Evolutionary conservation across 306 rosid genomes (phyloP).

Genomic region (Castanea sativa): DNA sequence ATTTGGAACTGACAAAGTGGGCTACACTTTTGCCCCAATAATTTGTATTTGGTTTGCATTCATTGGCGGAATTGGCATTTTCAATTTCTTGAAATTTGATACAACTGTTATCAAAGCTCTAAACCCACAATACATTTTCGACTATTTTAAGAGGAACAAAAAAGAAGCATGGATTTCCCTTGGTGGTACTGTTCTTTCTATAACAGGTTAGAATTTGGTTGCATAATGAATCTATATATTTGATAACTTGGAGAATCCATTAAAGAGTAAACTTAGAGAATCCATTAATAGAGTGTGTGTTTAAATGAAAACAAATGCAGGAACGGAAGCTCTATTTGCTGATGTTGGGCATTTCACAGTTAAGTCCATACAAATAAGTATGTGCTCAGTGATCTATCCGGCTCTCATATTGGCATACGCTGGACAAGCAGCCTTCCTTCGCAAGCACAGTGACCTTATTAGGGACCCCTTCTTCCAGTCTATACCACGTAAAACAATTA

Average conservation of each 20-base stretch:
- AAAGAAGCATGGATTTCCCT: constrained; percentile 89
- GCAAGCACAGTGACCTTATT: constrained; percentile 45
- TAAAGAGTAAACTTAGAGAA: too few species aligned
- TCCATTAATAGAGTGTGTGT: background rate
- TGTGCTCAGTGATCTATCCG: constrained; percentile 73
- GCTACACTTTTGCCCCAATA: constrained; percentile 77
- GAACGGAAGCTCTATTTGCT: constrained; percentile 83
- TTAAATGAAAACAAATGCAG: constrained; percentile 24
- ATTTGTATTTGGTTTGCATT: constrained; percentile 65
- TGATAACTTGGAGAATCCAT: background rate
- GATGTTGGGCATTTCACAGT: constrained; percentile 88
- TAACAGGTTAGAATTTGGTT: constrained; percentile 40
- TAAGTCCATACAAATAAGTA: constrained; percentile 66
- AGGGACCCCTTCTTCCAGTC: constrained; percentile 52
- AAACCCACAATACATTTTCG: constrained; percentile 57
- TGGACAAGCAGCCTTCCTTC: constrained; percentile 83
- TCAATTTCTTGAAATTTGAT: constrained; percentile 62
- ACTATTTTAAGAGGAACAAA: constrained; percentile 62
- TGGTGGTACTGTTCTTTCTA: constrained; percentile 68
- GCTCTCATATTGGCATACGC: constrained; percentile 60
- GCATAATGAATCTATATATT: background rate
- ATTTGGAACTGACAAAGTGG: constrained; percentile 83
- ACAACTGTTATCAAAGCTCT: constrained; percentile 57
- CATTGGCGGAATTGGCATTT: constrained; percentile 58
- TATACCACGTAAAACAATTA: constrained; percentile 47